phyloP scores from a whole-genome alignment of 2,329 filamentous ascomycete species.

The Aspergillus terreus region DNA sequence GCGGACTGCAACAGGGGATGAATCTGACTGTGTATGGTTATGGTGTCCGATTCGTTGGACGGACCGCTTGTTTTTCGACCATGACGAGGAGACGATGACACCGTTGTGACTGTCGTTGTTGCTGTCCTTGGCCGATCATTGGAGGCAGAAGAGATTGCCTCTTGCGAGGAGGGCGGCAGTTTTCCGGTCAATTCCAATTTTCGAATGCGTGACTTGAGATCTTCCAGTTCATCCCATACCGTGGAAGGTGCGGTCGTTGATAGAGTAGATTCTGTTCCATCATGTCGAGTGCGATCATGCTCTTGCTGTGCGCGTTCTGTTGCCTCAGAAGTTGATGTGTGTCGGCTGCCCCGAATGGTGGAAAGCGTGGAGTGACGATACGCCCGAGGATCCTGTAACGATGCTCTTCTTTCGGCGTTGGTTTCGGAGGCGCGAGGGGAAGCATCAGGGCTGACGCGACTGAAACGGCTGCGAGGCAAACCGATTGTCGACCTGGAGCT shows the following conservation, averaged over 20 bases:
- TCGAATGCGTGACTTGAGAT: slow-evolving; percentile 88
- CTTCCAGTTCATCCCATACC: slow-evolving; percentile 96
- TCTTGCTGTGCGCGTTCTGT: slow-evolving; percentile 32
- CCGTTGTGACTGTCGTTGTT: slow-evolving; percentile 83
- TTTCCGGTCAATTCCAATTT: slow-evolving; percentile 88
- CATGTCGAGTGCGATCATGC: slow-evolving; percentile 38
- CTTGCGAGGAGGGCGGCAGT: slow-evolving; percentile 74
- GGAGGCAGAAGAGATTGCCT: slow-evolving; percentile 68
- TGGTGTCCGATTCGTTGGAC: slow-evolving; percentile 31
- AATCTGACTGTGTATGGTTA: slow-evolving; percentile 49
- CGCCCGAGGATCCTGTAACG: slow-evolving; percentile 30
- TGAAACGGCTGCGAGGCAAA: slow-evolving; percentile 32
- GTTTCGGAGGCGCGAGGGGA: slow-evolving; percentile 28
- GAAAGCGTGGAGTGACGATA: slow-evolving; percentile 33
- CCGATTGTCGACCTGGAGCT: slow-evolving; percentile 36
- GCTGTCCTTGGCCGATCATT: slow-evolving; percentile 86
- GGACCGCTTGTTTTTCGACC: slow-evolving; percentile 49
- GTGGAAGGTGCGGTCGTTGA: slow-evolving; percentile 88
- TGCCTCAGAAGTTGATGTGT: slow-evolving; percentile 32
- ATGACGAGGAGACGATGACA: slow-evolving; percentile 84
- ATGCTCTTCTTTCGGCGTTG: slow-evolving; percentile 28
- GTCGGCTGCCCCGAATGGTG: slow-evolving; percentile 34
- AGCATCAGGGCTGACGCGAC: slow-evolving; percentile 33
- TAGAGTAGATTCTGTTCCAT: slow-evolving; percentile 79
- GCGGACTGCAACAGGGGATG: slow-evolving; percentile 80